These are phyloP conservation scores for Mycena olivaceomarginata DNA, from an alignment of 768 basidiomycete genomes.

Conservation along the genomic window DNA sequence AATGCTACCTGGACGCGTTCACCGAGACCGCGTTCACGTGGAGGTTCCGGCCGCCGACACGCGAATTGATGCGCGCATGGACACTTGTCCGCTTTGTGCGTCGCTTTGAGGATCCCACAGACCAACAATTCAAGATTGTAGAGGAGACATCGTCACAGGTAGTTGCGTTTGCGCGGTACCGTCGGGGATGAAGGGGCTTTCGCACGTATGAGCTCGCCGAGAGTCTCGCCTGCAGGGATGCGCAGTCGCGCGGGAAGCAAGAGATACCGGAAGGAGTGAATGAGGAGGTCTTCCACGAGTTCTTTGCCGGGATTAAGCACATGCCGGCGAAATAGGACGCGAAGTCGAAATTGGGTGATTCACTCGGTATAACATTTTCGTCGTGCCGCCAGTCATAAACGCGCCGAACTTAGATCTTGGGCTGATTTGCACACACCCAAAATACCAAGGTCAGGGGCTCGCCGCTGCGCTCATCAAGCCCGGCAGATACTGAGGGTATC, in stretches of 20 bases:
- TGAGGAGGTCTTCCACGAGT: constrained; percentile 4
- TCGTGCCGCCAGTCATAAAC: not conserved
- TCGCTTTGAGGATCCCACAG: constrained; percentile 6
- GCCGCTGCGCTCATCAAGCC: constrained; percentile 4
- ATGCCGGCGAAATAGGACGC: constrained; percentile 7
- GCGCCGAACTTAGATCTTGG: not conserved
- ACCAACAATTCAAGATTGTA: not conserved
- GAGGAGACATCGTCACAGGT: not conserved
- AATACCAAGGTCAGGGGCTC: constrained; percentile 2
- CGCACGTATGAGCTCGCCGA: not conserved
- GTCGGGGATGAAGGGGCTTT: not conserved
- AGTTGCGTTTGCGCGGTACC: constrained; percentile 4
- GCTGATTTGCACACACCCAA: constrained; percentile 2
- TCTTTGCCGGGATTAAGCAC: constrained; percentile 2
- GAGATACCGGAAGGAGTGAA: not conserved
- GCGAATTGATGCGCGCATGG: constrained; percentile 1
- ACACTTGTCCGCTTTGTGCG: not conserved
- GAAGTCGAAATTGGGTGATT: not conserved
- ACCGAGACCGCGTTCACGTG: constrained; percentile 5
- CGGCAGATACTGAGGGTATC: not conserved
- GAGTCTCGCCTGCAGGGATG: constrained; percentile 6
- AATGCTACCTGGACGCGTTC: constrained; percentile 9
- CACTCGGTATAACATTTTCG: not conserved
- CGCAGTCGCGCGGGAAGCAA: not conserved
- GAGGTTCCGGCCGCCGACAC: not conserved